Percentiles rank a stretch among this genome's conserved stretches.
Conservation (phyloP, 2,329 filamentous ascomycete genomes). For the Penicillium sp. region DNA sequence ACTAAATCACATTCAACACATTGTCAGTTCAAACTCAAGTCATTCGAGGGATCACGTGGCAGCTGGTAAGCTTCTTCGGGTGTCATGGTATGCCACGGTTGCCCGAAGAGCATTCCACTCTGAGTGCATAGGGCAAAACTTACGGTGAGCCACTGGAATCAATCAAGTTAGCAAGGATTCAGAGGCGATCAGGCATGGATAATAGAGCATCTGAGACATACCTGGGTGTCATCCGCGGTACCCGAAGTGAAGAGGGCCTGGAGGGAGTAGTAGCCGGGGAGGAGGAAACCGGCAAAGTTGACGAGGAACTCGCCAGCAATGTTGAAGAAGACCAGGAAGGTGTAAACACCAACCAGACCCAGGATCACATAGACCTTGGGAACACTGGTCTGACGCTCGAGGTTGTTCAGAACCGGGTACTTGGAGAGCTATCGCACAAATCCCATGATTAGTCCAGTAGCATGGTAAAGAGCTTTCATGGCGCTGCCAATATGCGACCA, state of each 20-base stretch:
- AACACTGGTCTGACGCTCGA: slow-evolving; percentile 62
- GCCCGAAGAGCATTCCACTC: slow-evolving; percentile 3
- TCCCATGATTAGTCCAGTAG: slow-evolving; percentile 1
- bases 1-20: slow-evolving; percentile 37
- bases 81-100: slow-evolving; percentile 7
- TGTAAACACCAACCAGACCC: slow-evolving; percentile 59
- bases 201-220: slow-evolving; percentile 29
- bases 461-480: background rate
- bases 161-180: slow-evolving; percentile 15
- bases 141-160: slow-evolving; percentile 54
- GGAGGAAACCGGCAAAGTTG: slow-evolving; percentile 60
- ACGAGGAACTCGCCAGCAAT: slow-evolving; percentile 63
- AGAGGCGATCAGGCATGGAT: background rate
- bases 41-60: slow-evolving; percentile 21
- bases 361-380: slow-evolving; percentile 64
- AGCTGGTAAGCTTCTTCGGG: slow-evolving; percentile 11
- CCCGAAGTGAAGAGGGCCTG: slow-evolving; percentile 55
- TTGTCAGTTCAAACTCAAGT: background rate
- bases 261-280: slow-evolving; percentile 62
- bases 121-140: slow-evolving; percentile 24
- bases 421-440: slow-evolving; percentile 52
- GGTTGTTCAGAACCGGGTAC: slow-evolving; percentile 61
- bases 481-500: background rate
- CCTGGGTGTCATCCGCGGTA: slow-evolving; percentile 61
- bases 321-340: slow-evolving; percentile 68